These are phyloP conservation scores for Wickerhamiella musiphila DNA, from an alignment of 805 yeast genomes.

Conservation along the genomic window DNA sequence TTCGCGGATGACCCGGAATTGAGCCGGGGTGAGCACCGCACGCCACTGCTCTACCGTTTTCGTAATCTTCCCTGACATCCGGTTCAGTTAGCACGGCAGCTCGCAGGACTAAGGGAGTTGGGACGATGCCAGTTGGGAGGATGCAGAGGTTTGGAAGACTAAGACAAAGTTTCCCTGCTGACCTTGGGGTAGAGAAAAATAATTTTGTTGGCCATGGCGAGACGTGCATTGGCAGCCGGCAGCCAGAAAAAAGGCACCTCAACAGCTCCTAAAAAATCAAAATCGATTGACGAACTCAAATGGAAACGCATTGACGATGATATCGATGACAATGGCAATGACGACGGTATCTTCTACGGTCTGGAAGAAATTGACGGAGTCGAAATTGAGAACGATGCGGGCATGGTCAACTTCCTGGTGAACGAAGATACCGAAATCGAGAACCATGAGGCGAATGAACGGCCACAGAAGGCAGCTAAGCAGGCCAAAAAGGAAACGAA, in stretches of 20 bases:
- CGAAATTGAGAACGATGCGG: constrained; percentile 56
- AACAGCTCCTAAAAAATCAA: not conserved
- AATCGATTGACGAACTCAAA: constrained; percentile 15
- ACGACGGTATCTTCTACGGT: constrained; percentile 82
- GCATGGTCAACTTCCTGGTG: constrained; percentile 33
- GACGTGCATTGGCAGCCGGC: not conserved
- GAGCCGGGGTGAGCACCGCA: constrained; percentile 57
- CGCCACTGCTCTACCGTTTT: constrained; percentile 53
- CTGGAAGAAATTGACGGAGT: constrained; percentile 91
- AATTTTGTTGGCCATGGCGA: not conserved
- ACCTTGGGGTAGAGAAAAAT: too few species aligned
- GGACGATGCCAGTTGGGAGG: not conserved
- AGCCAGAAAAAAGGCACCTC: not conserved
- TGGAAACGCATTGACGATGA: constrained; percentile 54
- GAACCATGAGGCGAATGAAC: constrained; percentile 9
- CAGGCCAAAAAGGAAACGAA: constrained; percentile 9
- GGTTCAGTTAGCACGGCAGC: too few species aligned
- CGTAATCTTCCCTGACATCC: constrained; percentile 13
- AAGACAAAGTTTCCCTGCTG: not conserved
- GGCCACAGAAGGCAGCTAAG: constrained; percentile 4
- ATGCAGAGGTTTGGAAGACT: too few species aligned
- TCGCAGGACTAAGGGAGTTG: too few species aligned
- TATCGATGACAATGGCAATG: constrained; percentile 50
- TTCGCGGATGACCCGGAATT: constrained; percentile 59
- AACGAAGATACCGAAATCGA: constrained; percentile 25